These are phyloP conservation scores for Phytopythium ostracodes DNA, from an alignment of 352 stramenopile species.

Conservation along the genomic window DNA sequence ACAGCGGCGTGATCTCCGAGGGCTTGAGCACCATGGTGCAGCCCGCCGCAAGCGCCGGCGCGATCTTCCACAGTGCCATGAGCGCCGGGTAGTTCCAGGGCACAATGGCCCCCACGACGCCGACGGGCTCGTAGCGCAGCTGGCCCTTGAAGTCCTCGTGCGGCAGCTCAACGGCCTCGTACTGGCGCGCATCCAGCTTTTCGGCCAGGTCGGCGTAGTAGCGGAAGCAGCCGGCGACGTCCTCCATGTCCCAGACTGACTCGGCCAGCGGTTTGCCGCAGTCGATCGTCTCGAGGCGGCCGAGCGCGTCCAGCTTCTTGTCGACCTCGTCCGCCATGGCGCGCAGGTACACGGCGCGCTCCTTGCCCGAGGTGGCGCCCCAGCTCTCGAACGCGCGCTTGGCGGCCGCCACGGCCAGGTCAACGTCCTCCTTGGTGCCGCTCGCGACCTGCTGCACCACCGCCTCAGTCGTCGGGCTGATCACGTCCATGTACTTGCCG, in stretches of 20 bases:
- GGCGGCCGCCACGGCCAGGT: constrained; percentile 44
- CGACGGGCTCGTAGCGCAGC: constrained; percentile 64
- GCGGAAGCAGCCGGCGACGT: constrained; percentile 53
- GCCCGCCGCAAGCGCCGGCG: constrained; percentile 88
- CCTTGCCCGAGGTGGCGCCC: constrained; percentile 34
- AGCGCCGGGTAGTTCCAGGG: constrained; percentile 64
- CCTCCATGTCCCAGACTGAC: constrained; percentile 66
- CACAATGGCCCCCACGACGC: constrained; percentile 62
- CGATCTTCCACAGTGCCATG: constrained; percentile 75
- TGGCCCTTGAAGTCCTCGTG: constrained; percentile 41
- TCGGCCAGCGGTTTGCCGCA: constrained; percentile 60
- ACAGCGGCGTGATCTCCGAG: constrained; percentile 92
- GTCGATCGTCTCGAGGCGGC: constrained; percentile 62
- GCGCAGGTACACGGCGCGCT: constrained; percentile 51
- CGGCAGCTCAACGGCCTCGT: constrained; percentile 39
- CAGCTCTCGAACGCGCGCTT: constrained; percentile 39
- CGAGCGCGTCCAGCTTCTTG: constrained; percentile 30
- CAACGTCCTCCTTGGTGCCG: constrained; percentile 39
- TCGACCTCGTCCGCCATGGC: constrained; percentile 40
- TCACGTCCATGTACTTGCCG: constrained; percentile 48
- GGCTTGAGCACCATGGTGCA: constrained; percentile 95
- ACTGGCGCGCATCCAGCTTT: constrained; percentile 44
- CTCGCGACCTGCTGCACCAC: constrained; percentile 49
- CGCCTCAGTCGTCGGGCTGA: constrained; percentile 50
- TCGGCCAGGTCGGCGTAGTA: constrained; percentile 57